Evolutionary conservation across 352 stramenopile species (phyloP).

Genomic region (Globisporangium solare): DNA sequence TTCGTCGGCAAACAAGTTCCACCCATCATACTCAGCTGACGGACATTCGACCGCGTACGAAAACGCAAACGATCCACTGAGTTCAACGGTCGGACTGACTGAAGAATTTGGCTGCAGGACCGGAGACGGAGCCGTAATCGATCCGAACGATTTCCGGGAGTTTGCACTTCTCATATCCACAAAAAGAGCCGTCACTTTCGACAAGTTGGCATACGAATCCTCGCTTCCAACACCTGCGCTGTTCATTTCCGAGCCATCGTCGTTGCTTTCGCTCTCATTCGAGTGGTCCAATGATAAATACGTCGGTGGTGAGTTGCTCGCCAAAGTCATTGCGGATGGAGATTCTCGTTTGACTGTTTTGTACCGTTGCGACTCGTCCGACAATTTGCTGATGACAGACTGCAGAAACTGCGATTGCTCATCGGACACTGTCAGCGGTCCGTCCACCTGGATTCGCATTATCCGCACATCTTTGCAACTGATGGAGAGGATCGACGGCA

Average conservation of each 20-base stretch:
- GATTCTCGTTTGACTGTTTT: conserved; percentile 19
- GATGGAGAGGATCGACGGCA: conserved; percentile 52
- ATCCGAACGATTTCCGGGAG: conserved; percentile 16
- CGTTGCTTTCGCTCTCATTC: neutral
- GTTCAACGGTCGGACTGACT: conserved; percentile 30
- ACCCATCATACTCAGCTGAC: conserved; percentile 53
- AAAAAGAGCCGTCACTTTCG: neutral
- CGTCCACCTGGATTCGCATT: conserved; percentile 68
- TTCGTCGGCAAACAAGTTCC: conserved; percentile 72
- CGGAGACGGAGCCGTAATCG: conserved; percentile 29
- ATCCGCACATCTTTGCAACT: conserved; percentile 77
- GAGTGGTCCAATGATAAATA: conserved; percentile 7
- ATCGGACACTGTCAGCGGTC: conserved; percentile 37
- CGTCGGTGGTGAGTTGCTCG: neutral
- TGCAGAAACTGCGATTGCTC: conserved; percentile 45
- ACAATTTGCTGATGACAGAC: conserved; percentile 43
- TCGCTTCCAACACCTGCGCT: conserved; percentile 2
- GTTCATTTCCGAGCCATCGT: conserved; percentile 5
- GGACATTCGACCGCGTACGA: conserved; percentile 43
- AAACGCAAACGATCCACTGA: conserved; percentile 68
- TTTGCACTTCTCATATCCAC: neutral
- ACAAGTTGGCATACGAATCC: neutral
- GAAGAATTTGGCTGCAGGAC: conserved; percentile 32
- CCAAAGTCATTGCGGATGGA: neutral
- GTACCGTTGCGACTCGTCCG: conserved; percentile 59